Evolutionary conservation across 345 rosid genomes (phyloP).

Genomic region (Gossypium arboreum): DNA sequence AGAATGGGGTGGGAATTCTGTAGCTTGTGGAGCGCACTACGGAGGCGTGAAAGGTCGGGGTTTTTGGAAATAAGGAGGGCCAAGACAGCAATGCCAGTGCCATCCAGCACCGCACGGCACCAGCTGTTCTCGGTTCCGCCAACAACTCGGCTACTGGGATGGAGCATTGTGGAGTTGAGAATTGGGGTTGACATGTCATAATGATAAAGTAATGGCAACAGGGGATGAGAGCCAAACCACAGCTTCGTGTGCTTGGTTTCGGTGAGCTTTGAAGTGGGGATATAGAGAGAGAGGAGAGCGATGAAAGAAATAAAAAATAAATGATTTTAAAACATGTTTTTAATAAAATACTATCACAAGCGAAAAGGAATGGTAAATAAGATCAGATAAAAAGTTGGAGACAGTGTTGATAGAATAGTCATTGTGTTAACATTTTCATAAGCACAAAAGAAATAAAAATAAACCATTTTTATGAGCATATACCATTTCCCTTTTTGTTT

Average conservation of each 20-base stretch:
- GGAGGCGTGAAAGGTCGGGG: conserved; percentile 16
- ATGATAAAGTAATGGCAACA: neutral
- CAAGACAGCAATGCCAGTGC: conserved; percentile 31
- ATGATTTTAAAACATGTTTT: too few species aligned
- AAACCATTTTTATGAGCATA: neutral
- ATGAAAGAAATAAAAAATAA: too few species aligned
- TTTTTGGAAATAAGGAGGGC: conserved; percentile 25
- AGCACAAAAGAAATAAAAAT: neutral
- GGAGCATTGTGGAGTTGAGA: neutral
- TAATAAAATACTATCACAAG: too few species aligned
- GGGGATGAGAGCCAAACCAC: neutral
- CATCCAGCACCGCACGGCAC: conserved; percentile 32
- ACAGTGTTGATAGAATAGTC: too few species aligned
- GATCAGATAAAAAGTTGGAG: too few species aligned
- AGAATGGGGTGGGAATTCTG: conserved; percentile 31
- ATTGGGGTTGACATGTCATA: neutral
- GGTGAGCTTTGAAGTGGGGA: neutral
- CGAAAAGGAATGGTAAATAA: too few species aligned
- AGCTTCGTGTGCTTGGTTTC: neutral
- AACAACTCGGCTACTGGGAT: neutral
- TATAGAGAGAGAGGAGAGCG: too few species aligned
- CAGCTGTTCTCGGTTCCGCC: conserved; percentile 29
- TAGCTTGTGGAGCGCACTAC: conserved; percentile 20
- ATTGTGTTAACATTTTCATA: too few species aligned
- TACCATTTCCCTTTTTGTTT: neutral